Percentiles rank a stretch among this genome's conserved stretches.
These are phyloP conservation scores for Tubosaeta sp. DNA, from an alignment of 768 basidiomycete species.

Conservation along the genomic window DNA sequence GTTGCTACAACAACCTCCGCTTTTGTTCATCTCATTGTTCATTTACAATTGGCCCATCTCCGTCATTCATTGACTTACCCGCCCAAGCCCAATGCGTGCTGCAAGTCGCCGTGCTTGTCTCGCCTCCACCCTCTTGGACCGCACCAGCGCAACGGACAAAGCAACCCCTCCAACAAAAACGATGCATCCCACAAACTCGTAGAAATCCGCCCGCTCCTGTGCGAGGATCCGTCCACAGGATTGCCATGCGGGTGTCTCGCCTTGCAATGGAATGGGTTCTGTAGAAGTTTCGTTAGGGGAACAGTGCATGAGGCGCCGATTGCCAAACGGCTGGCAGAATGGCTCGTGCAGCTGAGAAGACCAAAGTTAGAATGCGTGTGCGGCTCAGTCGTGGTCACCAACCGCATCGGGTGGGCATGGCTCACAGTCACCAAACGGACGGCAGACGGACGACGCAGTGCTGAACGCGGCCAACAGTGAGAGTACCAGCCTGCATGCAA, in stretches of 20 bases:
- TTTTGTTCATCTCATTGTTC: not conserved
- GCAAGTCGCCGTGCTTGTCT: conserved; percentile 80
- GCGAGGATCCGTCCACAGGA: conserved; percentile 83
- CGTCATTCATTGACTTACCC: conserved; percentile 10
- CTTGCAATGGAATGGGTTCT: conserved; percentile 24
- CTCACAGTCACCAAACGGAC: conserved; percentile 55
- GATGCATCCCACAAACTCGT: conserved; percentile 88
- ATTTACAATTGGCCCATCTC: not conserved
- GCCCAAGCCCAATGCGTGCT: conserved; percentile 74
- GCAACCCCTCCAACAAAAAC: conserved; percentile 65
- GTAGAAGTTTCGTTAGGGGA: conserved; percentile 32
- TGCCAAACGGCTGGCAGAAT: conserved; percentile 95
- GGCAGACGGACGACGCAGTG: conserved; percentile 32
- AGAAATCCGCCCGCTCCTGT: conserved; percentile 81
- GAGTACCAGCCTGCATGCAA: conserved; percentile 5
- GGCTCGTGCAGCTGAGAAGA: conserved; percentile 70
- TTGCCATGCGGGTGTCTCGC: conserved; percentile 83
- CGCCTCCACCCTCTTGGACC: conserved; percentile 64
- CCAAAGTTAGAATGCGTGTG: conserved; percentile 3
- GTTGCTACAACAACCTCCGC: not conserved
- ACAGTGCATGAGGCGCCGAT: conserved; percentile 86
- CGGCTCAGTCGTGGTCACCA: conserved; percentile 22
- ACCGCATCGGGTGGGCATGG: conserved; percentile 63
- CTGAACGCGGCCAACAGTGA: conserved; percentile 8
- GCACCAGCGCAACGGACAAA: conserved; percentile 58